These are phyloP conservation scores for Scedosporium apiospermum DNA, from an alignment of 2,329 filamentous ascomycete genomes.

Conservation along the genomic window DNA sequence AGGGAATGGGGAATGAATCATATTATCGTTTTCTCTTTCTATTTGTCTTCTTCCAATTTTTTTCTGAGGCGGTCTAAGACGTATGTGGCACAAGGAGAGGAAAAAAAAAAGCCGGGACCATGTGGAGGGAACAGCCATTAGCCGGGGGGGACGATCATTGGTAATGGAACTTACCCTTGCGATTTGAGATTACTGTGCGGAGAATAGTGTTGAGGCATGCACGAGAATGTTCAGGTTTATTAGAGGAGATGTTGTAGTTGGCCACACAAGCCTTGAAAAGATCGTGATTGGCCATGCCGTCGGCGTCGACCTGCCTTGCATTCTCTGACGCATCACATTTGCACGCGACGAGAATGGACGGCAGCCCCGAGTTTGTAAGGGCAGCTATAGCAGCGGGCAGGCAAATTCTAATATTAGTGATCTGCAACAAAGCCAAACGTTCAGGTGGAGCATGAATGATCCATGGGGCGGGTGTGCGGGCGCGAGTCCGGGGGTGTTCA, in stretches of 20 bases:
- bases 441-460: slow-evolving; percentile 11
- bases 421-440: background rate
- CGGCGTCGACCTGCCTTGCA: slow-evolving; percentile 61
- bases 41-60: background rate
- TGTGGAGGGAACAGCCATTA: background rate
- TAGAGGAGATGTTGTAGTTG: slow-evolving; percentile 63
- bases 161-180: slow-evolving; percentile 50
- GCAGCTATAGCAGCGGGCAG: slow-evolving; percentile 47
- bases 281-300: slow-evolving; percentile 50
- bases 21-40: background rate
- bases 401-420: background rate
- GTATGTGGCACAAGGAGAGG: background rate
- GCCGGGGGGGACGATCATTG: background rate
- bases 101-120: background rate
- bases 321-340: slow-evolving; percentile 77
- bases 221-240: slow-evolving; percentile 62
- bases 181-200: slow-evolving; percentile 56
- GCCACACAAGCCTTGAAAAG: slow-evolving; percentile 61
- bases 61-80: background rate
- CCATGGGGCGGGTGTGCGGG: slow-evolving; percentile 4
- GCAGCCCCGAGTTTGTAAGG: slow-evolving; percentile 61
- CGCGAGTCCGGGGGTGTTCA: background rate
- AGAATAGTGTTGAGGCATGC: slow-evolving; percentile 69
- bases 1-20: background rate
- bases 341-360: slow-evolving; percentile 73